Evolutionary conservation across 352 stramenopile species (phyloP).

Genomic region (Pelagophyceae sp.): DNA sequence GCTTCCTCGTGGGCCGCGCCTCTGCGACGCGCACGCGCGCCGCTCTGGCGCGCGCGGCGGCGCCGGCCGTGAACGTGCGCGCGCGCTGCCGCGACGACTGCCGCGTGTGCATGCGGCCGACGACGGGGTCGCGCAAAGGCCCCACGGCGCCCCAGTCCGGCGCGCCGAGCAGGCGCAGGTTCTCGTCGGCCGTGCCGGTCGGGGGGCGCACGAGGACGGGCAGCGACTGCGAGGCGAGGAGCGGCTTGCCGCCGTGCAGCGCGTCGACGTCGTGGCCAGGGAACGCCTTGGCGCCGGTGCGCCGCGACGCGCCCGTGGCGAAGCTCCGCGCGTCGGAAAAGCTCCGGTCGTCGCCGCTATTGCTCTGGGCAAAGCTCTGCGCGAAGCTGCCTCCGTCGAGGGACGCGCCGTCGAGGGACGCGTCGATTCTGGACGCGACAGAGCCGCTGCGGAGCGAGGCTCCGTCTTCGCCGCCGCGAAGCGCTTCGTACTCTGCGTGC

Average conservation of each 20-base stretch:
- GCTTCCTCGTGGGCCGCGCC: background rate
- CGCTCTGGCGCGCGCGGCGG: background rate
- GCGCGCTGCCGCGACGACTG: conserved; percentile 2
- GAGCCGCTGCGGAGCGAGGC: background rate
- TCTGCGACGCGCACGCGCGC: background rate
- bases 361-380: too few species aligned
- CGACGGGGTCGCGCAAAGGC: background rate
- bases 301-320: background rate
- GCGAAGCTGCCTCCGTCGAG: too few species aligned
- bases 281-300: background rate
- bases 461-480: background rate
- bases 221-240: background rate
- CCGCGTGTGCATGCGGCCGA: background rate
- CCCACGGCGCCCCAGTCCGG: conserved; percentile 6
- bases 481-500: background rate
- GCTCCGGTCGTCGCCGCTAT: background rate
- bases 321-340: background rate
- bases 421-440: background rate
- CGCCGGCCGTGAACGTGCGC: background rate
- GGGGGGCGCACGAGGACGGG: background rate
- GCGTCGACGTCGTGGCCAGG: background rate
- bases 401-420: background rate
- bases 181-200: background rate
- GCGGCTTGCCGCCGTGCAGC: background rate
- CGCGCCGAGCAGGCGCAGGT: background rate